These are phyloP conservation scores for Mucor saturninus DNA, from an alignment of 371 early-diverging fungal genomes.

Conservation along the genomic window DNA sequence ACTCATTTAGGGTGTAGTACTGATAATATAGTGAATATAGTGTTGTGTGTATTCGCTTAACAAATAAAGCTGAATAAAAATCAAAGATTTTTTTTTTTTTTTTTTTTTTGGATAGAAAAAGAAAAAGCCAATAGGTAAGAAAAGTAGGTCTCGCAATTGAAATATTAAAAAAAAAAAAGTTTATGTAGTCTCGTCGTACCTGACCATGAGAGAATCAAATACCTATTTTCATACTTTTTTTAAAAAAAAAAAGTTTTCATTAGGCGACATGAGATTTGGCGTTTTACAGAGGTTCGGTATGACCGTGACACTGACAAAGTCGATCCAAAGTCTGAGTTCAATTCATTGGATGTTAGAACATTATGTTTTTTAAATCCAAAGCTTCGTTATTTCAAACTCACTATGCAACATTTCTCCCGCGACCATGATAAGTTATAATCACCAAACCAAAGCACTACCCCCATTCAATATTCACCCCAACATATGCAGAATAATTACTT, in stretches of 20 bases:
- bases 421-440: too few species aligned
- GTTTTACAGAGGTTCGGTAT: not conserved
- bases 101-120: too few species aligned
- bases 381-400: slow-evolving; percentile 5
- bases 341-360: not conserved
- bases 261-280: too few species aligned
- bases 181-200: not conserved
- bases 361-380: not conserved
- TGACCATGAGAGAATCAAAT: not conserved
- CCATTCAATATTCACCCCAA: too few species aligned
- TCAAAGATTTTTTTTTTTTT: too few species aligned
- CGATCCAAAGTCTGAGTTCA: not conserved
- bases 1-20: not conserved
- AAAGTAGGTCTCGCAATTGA: not conserved
- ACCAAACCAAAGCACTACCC: too few species aligned
- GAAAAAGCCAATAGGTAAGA: too few species aligned
- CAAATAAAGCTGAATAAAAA: too few species aligned
- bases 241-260: too few species aligned
- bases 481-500: too few species aligned
- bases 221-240: too few species aligned
- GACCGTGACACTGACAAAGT: not conserved
- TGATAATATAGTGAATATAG: not conserved
- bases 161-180: slow-evolving; percentile 7
- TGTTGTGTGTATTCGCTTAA: not conserved
- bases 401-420: not conserved